Conservation (phyloP, 1,139 yeast genomes). For the Trichomonascaceae sp. region DNA sequence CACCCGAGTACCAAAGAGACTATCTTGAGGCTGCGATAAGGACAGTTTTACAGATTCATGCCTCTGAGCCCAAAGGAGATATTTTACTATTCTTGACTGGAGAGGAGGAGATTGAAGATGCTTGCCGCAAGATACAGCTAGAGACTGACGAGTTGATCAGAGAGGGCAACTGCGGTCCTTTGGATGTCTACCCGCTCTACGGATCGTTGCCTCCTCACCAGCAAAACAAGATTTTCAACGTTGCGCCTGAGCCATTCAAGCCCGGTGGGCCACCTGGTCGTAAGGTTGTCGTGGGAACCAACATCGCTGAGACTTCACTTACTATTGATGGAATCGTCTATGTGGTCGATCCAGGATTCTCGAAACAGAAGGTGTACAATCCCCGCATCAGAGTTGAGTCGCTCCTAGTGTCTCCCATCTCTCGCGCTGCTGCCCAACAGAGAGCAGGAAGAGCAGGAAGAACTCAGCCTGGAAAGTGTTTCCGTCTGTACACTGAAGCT, state of each 20-base stretch:
- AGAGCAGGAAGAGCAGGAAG: slow-evolving; percentile 99
- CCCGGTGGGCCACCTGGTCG: slow-evolving; percentile 82
- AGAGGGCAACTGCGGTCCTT: slow-evolving; percentile 82
- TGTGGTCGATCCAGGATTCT: slow-evolving; percentile 95
- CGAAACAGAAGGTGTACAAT: slow-evolving; percentile 92
- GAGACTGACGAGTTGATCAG: slow-evolving; percentile 83
- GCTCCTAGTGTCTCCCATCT: slow-evolving; percentile 84
- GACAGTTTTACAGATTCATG: slow-evolving; percentile 91
- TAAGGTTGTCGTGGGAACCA: slow-evolving; percentile 86
- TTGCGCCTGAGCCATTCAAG: slow-evolving; percentile 55
- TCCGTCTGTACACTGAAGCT: slow-evolving; percentile 90
- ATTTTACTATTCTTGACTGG: slow-evolving; percentile 83
- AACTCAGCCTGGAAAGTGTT: slow-evolving; percentile 97
- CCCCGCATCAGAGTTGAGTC: slow-evolving; percentile 96
- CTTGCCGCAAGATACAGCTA: slow-evolving; percentile 72
- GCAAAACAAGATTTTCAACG: slow-evolving; percentile 85
- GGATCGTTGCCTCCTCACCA: slow-evolving; percentile 94
- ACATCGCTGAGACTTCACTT: slow-evolving; percentile 94
- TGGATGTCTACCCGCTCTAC: slow-evolving; percentile 81
- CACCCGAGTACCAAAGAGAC: slow-evolving; percentile 93
- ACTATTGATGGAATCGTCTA: slow-evolving; percentile 96
- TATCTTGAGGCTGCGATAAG: slow-evolving; percentile 89
- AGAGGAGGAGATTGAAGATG: slow-evolving; percentile 97
- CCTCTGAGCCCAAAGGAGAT: slow-evolving; percentile 92
- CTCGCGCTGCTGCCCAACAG: slow-evolving; percentile 95